Base-by-base conservation (phyloP, 108 stramenopile species). In the Fragilariopsis cylindrus region DNA sequence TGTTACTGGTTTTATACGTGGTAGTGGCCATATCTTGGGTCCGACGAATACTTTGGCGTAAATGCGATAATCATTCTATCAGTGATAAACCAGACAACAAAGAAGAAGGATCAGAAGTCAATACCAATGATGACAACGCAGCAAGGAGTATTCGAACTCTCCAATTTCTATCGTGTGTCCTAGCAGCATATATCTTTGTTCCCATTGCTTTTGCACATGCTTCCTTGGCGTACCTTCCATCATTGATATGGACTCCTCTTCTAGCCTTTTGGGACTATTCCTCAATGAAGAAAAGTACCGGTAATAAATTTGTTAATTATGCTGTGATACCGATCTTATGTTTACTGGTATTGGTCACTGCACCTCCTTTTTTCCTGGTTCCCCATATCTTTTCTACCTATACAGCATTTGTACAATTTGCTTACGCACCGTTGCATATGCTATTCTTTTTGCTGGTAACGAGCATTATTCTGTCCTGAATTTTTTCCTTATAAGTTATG, bases 131-230 rank as follows among this genome's bases (percentile, higher is more conserved):
- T 2, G 15, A 48, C 44, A 3, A 40, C 57, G 7, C 67, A 21
- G 64, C 44, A 40, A 48, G 60, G 46, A 62, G 40, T 9, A 40
- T 72, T 18, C 67, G 58, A 44, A 80, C 52, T 60, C 66, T 91
- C 16, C 87, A 92, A 47, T 89, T 90, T 63, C 50, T 83, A 1
- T 70, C 87, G 8, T 96, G 94, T 68, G 64, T 88, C 15, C 8
- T 80, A 47, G 82, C 82, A 2, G 73, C 91, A 8, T 90, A 93
- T 66, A 71, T 86, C 49, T 84, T 91, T 58, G 87, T 84, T 19
- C 91, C 94, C 15, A 71, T 96, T 45, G 78, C 90, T 4, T 84
- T 96, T 70, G 74, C 84, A 18, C 84, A 96, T 71, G 84, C 88
- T 11, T 82, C 92, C 6, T 62, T 96, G 49, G 84, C 86, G 9